Base-by-base conservation (phyloP, 2,329 filamentous ascomycete species). In the Sclerotiophoma versabilis region DNA sequence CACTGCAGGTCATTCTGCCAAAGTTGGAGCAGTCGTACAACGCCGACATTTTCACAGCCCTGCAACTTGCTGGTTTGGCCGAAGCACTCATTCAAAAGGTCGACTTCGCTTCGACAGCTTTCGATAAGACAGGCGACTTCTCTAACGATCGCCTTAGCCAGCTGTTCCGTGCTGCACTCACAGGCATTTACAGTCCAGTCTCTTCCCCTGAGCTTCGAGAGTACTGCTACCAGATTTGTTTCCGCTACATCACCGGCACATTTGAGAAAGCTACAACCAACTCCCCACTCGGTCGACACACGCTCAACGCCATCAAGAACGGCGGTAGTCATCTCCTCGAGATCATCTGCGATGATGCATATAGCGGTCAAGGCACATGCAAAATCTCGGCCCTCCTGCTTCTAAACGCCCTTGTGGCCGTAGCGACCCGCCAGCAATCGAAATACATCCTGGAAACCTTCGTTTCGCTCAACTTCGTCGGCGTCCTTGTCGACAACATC, bases 341-440 rank as follows among this genome's bases (percentile, higher is more conserved):
- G 64, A 87, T 92, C 22, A 82, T 97, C 36, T 97, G 93, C 70
- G 95, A 99, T 68, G 95, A 99, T 77, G 93, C 92, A 17, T 93
- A 93, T 72, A 87, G 89, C 54, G 92, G 92, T 32, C 89, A 93
- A 68, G 84, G 90, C 30, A 84, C 83, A 11, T 96, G 91, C 73
- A 90, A 96, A 69, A 87, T 96, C 3, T 89, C 93, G 0, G 92
- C 95, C 10, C 80, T 98, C 36, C 84, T 97, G 30, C 81, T 98
- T n/a, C 81, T 99, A 27, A 87, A 90, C 48, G 85, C 89, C 0
- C 77, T 98, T 12, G 87, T 96, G 26, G 84, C 86, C 36, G 79
- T 96, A 46, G 89, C 89, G 38, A 86, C 85, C 48, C 82, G 86
- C 29, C 89, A 93, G 67, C 83, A 87, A 43, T 91, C 90, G 25